A percentile compares a stretch with the other conserved stretches of the same genome.
Conservation (phyloP, 257 asterid species). For the Paulownia fortunei region DNA sequence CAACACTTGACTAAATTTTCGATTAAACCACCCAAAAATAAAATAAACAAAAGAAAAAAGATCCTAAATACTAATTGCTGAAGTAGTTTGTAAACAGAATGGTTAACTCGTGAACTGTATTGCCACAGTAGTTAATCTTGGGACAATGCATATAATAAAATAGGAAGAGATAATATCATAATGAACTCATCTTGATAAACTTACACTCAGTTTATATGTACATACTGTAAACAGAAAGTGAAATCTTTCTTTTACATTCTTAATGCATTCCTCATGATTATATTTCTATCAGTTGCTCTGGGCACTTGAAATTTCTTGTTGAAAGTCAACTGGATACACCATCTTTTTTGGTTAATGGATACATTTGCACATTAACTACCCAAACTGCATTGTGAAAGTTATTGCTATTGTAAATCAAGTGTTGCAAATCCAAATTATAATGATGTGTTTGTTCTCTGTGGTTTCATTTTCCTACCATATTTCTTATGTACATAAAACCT, state of each 20-base stretch:
- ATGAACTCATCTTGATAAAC: neutral
- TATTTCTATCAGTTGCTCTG: neutral
- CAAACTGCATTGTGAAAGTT: constrained; percentile 5
- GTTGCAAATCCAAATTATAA: constrained; percentile 6
- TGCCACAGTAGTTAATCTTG: neutral
- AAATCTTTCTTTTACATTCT: neutral
- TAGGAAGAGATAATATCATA: neutral
- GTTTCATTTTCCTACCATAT: constrained; percentile 4
- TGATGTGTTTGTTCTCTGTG: constrained; percentile 24
- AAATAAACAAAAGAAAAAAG: neutral
- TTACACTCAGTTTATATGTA: neutral
- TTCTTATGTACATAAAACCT: constrained; percentile 9
- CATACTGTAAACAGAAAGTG: neutral
- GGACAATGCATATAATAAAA: neutral
- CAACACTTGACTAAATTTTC: neutral
- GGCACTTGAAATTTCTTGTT: constrained; percentile 9
- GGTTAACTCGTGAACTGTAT: neutral
- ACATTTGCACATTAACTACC: neutral
- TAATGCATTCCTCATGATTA: constrained; percentile 8
- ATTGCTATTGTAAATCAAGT: neutral
- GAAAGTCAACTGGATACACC: constrained; percentile 9
- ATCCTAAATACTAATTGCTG: neutral
- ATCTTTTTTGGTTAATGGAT: neutral
- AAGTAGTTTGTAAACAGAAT: neutral
- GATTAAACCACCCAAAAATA: neutral